Evolutionary conservation across 208 protist genomes (phyloP).

Genomic region (Jaenimonas drosophilae): DNA sequence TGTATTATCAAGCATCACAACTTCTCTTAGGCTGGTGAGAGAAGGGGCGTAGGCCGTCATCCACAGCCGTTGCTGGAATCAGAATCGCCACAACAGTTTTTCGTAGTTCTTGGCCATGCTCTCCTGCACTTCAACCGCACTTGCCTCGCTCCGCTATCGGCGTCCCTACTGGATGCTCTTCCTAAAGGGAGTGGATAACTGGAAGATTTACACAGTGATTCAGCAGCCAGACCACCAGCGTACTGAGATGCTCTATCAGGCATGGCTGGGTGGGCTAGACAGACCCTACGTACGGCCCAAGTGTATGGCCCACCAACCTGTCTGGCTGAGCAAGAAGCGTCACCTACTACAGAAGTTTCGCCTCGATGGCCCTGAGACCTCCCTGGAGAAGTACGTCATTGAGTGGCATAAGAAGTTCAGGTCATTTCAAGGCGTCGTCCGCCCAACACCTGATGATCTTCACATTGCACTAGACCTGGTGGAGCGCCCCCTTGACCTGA

Average conservation of each 20-base stretch:
- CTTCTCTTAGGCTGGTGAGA: too few species aligned
- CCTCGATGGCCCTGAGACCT: conserved; percentile 75
- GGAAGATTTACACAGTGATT: conserved; percentile 88
- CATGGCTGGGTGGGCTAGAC: conserved; percentile 87
- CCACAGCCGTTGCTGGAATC: too few species aligned
- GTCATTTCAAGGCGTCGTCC: conserved; percentile 71
- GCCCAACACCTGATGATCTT: conserved; percentile 77
- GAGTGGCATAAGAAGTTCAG: conserved; percentile 82
- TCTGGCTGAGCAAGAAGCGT: conserved; percentile 87
- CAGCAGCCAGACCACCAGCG: conserved; percentile 87
- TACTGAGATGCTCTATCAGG: conserved; percentile 90
- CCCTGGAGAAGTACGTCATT: conserved; percentile 81
- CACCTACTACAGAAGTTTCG: conserved; percentile 73
- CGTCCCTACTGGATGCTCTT: conserved; percentile 84
- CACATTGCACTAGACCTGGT: conserved; percentile 86
- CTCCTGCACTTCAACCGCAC: conserved; percentile 6
- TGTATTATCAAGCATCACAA: too few species aligned
- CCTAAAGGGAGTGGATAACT: conserved; percentile 85
- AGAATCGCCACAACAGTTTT: too few species aligned
- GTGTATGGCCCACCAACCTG: conserved; percentile 85
- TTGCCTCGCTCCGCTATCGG: conserved; percentile 32
- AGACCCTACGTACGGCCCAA: conserved; percentile 81
- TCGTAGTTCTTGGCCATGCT: too few species aligned
- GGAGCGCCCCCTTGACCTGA: conserved; percentile 84
- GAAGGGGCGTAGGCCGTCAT: too few species aligned